Conservation (phyloP, 2,329 filamentous ascomycete species). For the Elsinoe ampelina region DNA sequence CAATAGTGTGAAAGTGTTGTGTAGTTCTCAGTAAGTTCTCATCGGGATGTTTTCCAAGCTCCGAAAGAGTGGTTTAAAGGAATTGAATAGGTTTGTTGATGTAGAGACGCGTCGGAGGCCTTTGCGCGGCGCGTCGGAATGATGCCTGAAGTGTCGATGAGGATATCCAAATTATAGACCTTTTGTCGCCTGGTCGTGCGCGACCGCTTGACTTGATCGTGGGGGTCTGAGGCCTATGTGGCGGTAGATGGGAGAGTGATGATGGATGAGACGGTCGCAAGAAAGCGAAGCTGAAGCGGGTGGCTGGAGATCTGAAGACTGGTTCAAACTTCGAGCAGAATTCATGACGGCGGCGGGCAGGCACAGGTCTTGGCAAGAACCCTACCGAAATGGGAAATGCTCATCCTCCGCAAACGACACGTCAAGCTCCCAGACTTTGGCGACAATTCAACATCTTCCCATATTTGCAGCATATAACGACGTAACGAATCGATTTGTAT, state of each 20-base stretch:
- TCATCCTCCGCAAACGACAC: conserved; percentile 8
- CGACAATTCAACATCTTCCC: not conserved
- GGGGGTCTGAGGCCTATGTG: not conserved
- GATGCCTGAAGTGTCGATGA: not conserved
- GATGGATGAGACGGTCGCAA: not conserved
- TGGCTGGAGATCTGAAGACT: not conserved
- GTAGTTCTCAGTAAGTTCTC: not conserved
- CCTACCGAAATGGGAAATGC: conserved; percentile 6
- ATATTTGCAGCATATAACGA: not conserved
- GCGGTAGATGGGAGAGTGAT: not conserved
- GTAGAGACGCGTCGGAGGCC: not conserved
- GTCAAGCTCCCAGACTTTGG: not conserved
- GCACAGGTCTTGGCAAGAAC: not conserved
- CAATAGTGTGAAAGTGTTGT: not conserved
- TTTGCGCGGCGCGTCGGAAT: conserved; percentile 10
- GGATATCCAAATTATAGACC: not conserved
- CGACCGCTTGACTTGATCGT: not conserved
- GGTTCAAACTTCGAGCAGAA: not conserved
- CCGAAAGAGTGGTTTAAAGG: not conserved
- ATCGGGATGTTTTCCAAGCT: not conserved
- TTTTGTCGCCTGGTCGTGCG: not conserved
- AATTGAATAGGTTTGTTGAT: conserved; percentile 6
- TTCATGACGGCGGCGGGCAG: not conserved
- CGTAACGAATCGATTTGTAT: not conserved
- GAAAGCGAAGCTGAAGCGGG: not conserved